These are phyloP conservation scores for Trypanosoma conorhini DNA, from an alignment of 208 protist genomes.

Conservation along the genomic window DNA sequence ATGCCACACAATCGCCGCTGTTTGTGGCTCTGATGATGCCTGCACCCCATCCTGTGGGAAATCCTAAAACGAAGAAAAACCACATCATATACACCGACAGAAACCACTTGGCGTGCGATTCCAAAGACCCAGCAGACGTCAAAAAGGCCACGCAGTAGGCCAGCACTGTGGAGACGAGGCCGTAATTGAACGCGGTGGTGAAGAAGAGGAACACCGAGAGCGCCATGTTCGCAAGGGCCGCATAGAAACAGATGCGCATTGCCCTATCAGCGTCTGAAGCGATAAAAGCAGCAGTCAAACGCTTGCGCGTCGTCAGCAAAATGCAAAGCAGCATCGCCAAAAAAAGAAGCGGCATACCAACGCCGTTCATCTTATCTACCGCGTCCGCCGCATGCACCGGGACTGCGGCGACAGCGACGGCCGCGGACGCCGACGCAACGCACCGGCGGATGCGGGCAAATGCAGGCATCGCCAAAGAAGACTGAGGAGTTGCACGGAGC, in stretches of 20 bases:
- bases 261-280: not conserved
- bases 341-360: conserved; percentile 26
- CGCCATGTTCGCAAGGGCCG: conserved; percentile 9
- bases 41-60: conserved; percentile 15
- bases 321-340: not conserved
- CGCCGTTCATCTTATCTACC: conserved; percentile 14
- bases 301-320: not conserved
- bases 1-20: conserved; percentile 1
- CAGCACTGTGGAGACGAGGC: conserved; percentile 24
- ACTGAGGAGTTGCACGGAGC: not conserved
- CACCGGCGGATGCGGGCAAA: not conserved
- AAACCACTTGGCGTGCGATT: not conserved
- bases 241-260: not conserved
- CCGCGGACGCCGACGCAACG: not conserved
- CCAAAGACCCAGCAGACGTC: not conserved
- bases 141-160: conserved; percentile 6
- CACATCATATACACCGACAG: conserved; percentile 8
- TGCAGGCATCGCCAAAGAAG: not conserved
- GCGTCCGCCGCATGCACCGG: conserved; percentile 3
- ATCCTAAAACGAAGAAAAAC: conserved; percentile 18
- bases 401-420: not conserved
- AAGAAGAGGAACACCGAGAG: conserved; percentile 29
- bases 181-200: conserved; percentile 20
- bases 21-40: conserved; percentile 22
- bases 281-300: not conserved